Base-by-base conservation (phyloP, 2,329 filamentous ascomycete genomes). In the Fusarium nanum region DNA sequence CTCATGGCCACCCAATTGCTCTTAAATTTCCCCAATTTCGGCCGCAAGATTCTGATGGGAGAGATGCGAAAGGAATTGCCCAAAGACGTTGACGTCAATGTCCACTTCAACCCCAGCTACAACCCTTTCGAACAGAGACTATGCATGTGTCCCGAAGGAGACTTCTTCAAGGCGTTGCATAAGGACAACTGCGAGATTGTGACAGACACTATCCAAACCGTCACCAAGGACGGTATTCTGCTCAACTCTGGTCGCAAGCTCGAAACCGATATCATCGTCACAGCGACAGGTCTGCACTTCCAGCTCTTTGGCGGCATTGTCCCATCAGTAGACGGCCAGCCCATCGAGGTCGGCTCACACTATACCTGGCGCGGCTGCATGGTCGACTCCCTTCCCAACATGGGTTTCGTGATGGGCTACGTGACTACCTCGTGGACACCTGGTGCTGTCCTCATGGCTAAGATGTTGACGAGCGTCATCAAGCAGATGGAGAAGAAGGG, bases 41-140 rank as follows among this genome's bases (percentile, higher is more conserved):
- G 73, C 2, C 72, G 76, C 25, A 64, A 62, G 12, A 10, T 81
- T 10, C 83, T 88, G 30, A 82, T 79, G 20, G 72, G 74, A 4
- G 77, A 76, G 32, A 85, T 87, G 30, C 78, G 80, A 47, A 72
- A 76, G n/a, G 79, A 83, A 42, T 82, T 93, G 1, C 90, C 91
- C 1, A 75, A 78, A 10, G 78, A 81, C 20, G 78, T 89, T 37
- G 83, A 87, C 5, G 78, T 86, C 42, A 85, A 90, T 57, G 84
- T 87, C 2, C 87, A 92, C 76, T 92, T 92, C 78, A 86, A 85
- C 9, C 90, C 90, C 0, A 77, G 76, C 4, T 92, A 93, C 72
- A 84, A 87, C 41, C 90, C 90, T 0, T 91, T 92, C 84, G 86
- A 93, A 57, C 93, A 97, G 77, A 88, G 93, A 1, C 81, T 96